Evolutionary conservation across 1,284 basidiomycete species (phyloP).

Genomic region (Ganoderma resinaceum): DNA sequence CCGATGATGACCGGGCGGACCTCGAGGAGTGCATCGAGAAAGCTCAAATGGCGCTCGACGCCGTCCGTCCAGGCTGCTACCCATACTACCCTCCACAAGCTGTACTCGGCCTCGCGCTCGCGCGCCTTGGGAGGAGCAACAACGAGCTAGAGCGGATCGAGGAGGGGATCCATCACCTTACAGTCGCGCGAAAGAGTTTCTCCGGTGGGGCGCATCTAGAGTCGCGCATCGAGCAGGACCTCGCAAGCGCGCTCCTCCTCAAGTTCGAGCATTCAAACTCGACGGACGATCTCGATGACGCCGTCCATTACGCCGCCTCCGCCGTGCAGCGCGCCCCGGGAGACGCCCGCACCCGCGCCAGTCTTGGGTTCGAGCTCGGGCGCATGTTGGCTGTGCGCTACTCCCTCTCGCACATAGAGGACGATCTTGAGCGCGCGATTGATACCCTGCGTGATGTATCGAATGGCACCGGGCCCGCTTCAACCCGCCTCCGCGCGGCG

Average conservation of each 20-base stretch:
- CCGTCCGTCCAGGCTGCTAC: no score
- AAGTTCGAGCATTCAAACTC: constrained; percentile 5
- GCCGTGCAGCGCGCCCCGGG: background rate
- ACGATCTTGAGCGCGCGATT: background rate
- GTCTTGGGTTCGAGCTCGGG: background rate
- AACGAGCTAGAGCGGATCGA: no score
- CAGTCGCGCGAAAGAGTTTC: constrained; percentile 6
- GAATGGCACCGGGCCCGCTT: background rate
- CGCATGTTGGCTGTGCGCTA: background rate
- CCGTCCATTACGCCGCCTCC: background rate
- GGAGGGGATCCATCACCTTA: no score
- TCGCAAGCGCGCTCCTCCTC: constrained; percentile 12
- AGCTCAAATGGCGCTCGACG: no score
- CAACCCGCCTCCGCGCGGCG: constrained; percentile 14
- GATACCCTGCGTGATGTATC: constrained; percentile 9
- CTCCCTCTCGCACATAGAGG: no score
- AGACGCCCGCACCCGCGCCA: background rate
- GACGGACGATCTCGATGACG: constrained; percentile 11
- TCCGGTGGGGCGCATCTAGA: constrained; percentile 13
- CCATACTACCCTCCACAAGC: no score
- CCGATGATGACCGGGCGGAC: no score
- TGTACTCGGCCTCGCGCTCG: no score
- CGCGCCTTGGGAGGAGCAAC: no score
- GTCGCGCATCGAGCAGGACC: constrained; percentile 18
- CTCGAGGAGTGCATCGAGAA: no score